phyloP scores from a whole-genome alignment of 176 grass and related monocot genomes.

The Eleusine coracana region DNA sequence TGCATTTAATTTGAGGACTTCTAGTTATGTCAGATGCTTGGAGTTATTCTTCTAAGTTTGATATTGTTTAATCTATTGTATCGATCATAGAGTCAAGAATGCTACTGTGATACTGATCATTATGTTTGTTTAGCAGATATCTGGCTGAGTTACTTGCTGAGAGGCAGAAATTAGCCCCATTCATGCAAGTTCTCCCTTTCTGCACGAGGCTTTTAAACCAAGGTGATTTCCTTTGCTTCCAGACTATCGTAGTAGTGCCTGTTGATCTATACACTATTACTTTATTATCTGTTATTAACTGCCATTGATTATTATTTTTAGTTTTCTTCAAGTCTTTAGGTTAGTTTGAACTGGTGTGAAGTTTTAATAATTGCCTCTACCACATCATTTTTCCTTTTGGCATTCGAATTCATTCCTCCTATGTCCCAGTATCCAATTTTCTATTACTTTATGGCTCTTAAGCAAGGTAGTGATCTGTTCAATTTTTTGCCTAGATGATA shows the following conservation, averaged over 20 bases:
- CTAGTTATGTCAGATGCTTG: slow-evolving; percentile 25
- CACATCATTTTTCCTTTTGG: neutral
- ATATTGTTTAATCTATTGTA: slow-evolving; percentile 20
- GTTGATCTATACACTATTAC: neutral
- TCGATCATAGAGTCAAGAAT: neutral
- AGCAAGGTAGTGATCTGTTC: slow-evolving; percentile 5
- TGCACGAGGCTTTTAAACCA: slow-evolving; percentile 91
- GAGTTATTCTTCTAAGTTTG: slow-evolving; percentile 4
- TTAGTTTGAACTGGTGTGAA: slow-evolving; percentile 17
- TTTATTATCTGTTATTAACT: slow-evolving; percentile 9
- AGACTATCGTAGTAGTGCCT: slow-evolving; percentile 11
- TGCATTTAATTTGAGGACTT: slow-evolving; percentile 5
- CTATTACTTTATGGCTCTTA: slow-evolving; percentile 16
- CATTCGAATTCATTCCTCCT: slow-evolving; percentile 29
- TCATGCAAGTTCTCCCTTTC: slow-evolving; percentile 96
- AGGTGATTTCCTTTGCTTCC: slow-evolving; percentile 54
- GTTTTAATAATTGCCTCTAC: slow-evolving; percentile 13
- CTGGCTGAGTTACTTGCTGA: slow-evolving; percentile 91
- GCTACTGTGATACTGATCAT: slow-evolving; percentile 27
- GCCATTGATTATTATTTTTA: neutral
- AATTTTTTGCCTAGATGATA: slow-evolving; percentile 7
- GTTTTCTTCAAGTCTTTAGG: slow-evolving; percentile 14
- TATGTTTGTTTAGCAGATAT: slow-evolving; percentile 67
- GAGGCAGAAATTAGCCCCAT: slow-evolving; percentile 97
- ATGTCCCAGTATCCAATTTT: slow-evolving; percentile 5